Conservation (phyloP, 148 eudicot species). For the Beta vulgaris region DNA sequence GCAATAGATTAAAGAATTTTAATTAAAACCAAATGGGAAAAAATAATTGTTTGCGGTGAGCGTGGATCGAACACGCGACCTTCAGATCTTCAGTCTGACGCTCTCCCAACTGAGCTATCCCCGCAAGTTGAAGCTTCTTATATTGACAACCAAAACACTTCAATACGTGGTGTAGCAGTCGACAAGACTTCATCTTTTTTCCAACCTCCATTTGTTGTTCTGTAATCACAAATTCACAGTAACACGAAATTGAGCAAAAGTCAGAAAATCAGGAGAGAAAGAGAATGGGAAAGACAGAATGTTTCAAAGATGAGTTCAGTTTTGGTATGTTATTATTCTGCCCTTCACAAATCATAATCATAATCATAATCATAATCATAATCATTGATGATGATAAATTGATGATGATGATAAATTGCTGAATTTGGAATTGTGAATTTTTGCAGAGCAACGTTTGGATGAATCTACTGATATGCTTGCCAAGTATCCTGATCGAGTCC, state of each 20-base stretch:
- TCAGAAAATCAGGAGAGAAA: neutral
- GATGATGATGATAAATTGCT: neutral
- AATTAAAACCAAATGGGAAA: neutral
- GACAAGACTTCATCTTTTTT: neutral
- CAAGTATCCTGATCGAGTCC: slow-evolving; percentile 79
- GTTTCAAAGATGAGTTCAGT: slow-evolving; percentile 59
- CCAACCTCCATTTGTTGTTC: no score
- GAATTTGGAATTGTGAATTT: neutral
- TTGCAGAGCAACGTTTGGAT: slow-evolving; percentile 56
- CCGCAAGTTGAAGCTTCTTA: slow-evolving; percentile 22
- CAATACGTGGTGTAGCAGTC: no score
- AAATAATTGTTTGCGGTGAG: slow-evolving; percentile 55
- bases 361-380: no score
- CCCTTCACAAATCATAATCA: no score
- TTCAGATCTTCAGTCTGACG: slow-evolving; percentile 54
- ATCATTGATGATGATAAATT: no score
- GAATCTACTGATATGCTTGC: slow-evolving; percentile 80
- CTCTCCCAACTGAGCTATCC: slow-evolving; percentile 53
- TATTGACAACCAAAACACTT: no score
- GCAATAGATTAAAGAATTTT: neutral
- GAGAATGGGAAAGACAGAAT: slow-evolving; percentile 44
- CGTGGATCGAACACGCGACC: slow-evolving; percentile 98
- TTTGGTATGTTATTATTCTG: slow-evolving; percentile 37
- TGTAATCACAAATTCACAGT: neutral
- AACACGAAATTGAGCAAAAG: neutral